Percentiles rank a stretch among this genome's conserved stretches.
phyloP scores from a whole-genome alignment of 2,329 filamentous ascomycete species.

The Hypoxylon sp. region DNA sequence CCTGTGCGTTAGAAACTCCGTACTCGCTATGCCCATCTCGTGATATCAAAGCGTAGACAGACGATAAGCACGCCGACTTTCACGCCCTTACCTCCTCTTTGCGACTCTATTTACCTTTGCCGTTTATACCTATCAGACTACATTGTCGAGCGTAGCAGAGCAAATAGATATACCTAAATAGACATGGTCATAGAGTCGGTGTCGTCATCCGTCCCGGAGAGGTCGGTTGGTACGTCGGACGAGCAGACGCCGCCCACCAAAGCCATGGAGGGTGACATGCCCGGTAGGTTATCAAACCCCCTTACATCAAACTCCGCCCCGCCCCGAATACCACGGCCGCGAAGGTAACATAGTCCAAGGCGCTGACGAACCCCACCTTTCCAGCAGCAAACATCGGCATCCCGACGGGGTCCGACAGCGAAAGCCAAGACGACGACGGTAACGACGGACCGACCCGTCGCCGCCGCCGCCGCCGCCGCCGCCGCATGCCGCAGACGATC shows the following conservation, averaged over 20 bases:
- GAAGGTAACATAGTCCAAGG: background rate
- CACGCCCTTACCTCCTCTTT: background rate
- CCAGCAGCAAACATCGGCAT: conserved; percentile 17
- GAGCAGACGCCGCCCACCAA: conserved; percentile 27
- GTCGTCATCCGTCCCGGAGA: conserved; percentile 5
- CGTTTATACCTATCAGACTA: background rate
- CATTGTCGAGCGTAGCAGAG: background rate
- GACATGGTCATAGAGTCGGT: conserved; percentile 7
- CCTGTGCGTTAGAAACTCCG: background rate
- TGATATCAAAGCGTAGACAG: background rate
- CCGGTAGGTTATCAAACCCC: conserved; percentile 13
- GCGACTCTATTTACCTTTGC: conserved; percentile 1
- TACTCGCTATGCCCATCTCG: conserved; percentile 12
- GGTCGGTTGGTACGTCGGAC: conserved; percentile 4
- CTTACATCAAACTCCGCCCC: background rate
- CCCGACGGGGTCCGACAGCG: conserved; percentile 8
- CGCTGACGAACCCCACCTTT: conserved; percentile 2
- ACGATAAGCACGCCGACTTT: background rate
- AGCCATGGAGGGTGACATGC: conserved; percentile 1
- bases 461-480: background rate
- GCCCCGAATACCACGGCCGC: background rate
- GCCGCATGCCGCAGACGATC: conserved; percentile 70
- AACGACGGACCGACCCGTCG: no score
- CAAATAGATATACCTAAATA: background rate
- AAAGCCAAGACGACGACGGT: background rate